phyloP scores from a whole-genome alignment of 192 early-diverging fungal genomes.

The Backusella psychrophila region DNA sequence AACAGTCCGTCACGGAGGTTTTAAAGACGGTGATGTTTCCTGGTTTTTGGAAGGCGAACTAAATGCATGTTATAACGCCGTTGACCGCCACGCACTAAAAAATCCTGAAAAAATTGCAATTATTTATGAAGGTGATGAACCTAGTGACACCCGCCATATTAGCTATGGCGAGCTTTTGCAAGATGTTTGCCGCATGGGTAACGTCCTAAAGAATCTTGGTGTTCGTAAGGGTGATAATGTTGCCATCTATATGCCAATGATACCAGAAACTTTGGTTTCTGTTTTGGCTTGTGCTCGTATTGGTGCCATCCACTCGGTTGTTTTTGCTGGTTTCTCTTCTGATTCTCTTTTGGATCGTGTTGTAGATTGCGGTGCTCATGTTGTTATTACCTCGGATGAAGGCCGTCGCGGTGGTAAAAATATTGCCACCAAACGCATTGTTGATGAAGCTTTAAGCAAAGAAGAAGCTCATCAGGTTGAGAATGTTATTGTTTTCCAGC shows the following conservation, averaged over 20 bases:
- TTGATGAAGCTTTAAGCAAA: slow-evolving; percentile 78
- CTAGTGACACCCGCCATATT: slow-evolving; percentile 67
- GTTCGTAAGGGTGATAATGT: slow-evolving; percentile 91
- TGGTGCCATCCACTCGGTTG: slow-evolving; percentile 88
- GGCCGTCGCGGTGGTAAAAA: slow-evolving; percentile 86
- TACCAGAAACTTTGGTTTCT: slow-evolving; percentile 88
- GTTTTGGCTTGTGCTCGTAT: slow-evolving; percentile 93
- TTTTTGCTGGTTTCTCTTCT: slow-evolving; percentile 95
- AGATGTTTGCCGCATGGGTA: slow-evolving; percentile 81
- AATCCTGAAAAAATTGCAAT: slow-evolving; percentile 3
- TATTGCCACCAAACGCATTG: slow-evolving; percentile 88
- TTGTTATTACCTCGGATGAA: slow-evolving; percentile 93
- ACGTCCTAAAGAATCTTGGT: slow-evolving; percentile 77
- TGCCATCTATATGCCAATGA: slow-evolving; percentile 97
- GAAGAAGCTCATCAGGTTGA: slow-evolving; percentile 72
- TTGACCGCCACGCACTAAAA: slow-evolving; percentile 51
- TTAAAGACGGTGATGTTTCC: slow-evolving; percentile 80
- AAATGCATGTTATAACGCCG: slow-evolving; percentile 94
- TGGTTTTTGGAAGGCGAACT: slow-evolving; percentile 93
- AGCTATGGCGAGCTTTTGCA: slow-evolving; percentile 80
- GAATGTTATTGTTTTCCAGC: slow-evolving; percentile 87
- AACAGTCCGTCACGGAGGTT: slow-evolving; percentile 67
- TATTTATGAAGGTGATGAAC: slow-evolving; percentile 67
- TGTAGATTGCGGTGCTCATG: slow-evolving; percentile 70
- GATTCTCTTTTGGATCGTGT: slow-evolving; percentile 91